Evolutionary conservation across 2,329 filamentous ascomycete species (phyloP).

Genomic region (Arthrobotrys megalospora): DNA sequence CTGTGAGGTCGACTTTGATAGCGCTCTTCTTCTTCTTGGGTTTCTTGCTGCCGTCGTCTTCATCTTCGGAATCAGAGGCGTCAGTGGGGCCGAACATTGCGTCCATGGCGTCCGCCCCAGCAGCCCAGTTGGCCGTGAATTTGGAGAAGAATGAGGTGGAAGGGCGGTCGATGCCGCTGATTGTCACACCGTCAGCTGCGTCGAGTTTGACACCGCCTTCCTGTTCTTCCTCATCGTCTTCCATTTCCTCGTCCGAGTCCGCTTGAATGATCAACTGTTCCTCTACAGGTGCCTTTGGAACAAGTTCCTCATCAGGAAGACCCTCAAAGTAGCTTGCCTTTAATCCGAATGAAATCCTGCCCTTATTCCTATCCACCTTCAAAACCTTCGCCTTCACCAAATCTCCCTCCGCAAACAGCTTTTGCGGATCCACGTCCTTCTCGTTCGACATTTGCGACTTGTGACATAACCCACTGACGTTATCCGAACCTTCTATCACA

Average conservation of each 20-base stretch:
- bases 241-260: constrained; percentile 70
- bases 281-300: constrained; percentile 66
- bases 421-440: constrained; percentile 84
- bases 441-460: constrained; percentile 91
- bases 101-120: constrained; percentile 69
- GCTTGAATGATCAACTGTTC: constrained; percentile 65
- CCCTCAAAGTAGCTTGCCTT: constrained; percentile 92
- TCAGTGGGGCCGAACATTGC: constrained; percentile 71
- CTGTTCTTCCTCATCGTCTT: constrained; percentile 63
- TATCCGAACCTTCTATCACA: constrained; percentile 85
- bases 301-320: constrained; percentile 72
- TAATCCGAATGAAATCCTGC: constrained; percentile 87
- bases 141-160: constrained; percentile 73
- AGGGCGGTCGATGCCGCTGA: constrained; percentile 53
- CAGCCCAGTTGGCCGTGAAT: constrained; percentile 84
- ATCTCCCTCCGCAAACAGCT: constrained; percentile 91
- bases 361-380: constrained; percentile 80
- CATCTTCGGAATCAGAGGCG: constrained; percentile 71
- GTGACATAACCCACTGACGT: constrained; percentile 94
- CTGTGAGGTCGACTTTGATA: constrained; percentile 89
- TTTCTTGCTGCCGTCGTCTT: constrained; percentile 73
- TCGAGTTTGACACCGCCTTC: constrained; percentile 68
- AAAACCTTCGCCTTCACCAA: constrained; percentile 92
- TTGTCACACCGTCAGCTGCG: constrained; percentile 65
- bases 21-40: constrained; percentile 83